Base-by-base conservation (phyloP, 352 stramenopile genomes). In the Phytophthora pistaciae region DNA sequence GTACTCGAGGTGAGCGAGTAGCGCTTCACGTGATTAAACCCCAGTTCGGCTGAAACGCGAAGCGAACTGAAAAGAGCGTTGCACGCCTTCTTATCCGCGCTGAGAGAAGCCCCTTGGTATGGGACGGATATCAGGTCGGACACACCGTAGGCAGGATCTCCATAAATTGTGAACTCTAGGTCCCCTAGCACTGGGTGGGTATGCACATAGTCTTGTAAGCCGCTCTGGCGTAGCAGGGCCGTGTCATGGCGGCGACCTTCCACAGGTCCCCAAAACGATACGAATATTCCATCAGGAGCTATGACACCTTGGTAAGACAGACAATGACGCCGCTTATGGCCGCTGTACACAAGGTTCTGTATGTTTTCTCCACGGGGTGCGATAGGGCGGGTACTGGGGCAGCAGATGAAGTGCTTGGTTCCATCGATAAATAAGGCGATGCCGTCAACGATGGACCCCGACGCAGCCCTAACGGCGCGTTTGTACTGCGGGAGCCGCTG, bases 131-230 rank as follows among this genome's bases (percentile, higher is more conserved):
- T 48, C 8, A 48, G 8, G n/a, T 48, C 40, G 13, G 40, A 20
- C 3, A 48, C 40, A 20, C 40, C 49, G 21, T 61, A 61, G 9
- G 56, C 56, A 40, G 56, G 36, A 40, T 54, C 56, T n/a, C 38
- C 56, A 44, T 63, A 63, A 63, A 63, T 54, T 16, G 33, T 42
- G 14, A 63, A 63, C 14, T 63, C 56, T 3, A 63, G 40, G 13
- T 52, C 50, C 23, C 21, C 40, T 54, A 61, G 56, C 23, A 16
- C 21, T 6, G 54, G n/a, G n/a, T 60, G 31, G 6, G n/a, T 25
- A 20, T 21, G 21, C 2, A 50, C 27, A 13, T 52, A 63, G 8
- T 63, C 23, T 4, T 54, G 40, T 54, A 54, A 13, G 10, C 33
- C 33, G 14, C 33, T 42, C 14, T 42, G 33, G 11, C 33, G 33